Base-by-base conservation (phyloP, 2,329 filamentous ascomycete species). In the Pseudogymnoascus sp. region DNA sequence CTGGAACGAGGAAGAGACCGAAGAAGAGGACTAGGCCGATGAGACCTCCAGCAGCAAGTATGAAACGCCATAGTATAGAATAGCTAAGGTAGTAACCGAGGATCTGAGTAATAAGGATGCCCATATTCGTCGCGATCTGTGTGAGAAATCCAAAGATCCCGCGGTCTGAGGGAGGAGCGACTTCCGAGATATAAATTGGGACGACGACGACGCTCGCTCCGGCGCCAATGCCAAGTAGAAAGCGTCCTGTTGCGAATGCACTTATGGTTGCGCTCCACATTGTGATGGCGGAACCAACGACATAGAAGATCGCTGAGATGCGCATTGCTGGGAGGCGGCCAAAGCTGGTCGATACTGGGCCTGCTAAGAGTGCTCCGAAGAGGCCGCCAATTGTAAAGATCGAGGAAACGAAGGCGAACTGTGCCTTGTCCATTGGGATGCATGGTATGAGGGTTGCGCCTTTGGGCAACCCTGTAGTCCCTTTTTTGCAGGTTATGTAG, bases 181-280 rank as follows among this genome's bases (percentile, higher is more conserved):
- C 84, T 75, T 99, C 95, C 54, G 91, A 93, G 69, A 99, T 91
- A 78, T 96, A 99, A 18, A 99, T 84, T 0, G 95, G 95, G 2
- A 96, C 92, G 37, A 97, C 90, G 18, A 99, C 95, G 2, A 95
- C 93, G 1, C 92, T 86, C 2, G 92, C 91, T 21, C 95, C 95
- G 5, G 92, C 92, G 5, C 90, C 93, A 1, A 96, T 73, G 10
- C 95, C 95, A 7, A 90, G 88, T 12, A 97, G 73, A 21, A 96
- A 79, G 21, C 95, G 84, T 4, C 93, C 95, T 14, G 90, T 66
- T 0, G 84, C 83, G 75, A 99, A 80, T 31, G 89, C 73, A 2
- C 81, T 75, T 16, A 96, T 87, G 40, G 82, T 85, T 2, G 81
- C 78, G 0, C 93, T 84, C 6, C 93, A 71, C 0, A 91, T 87